Percentiles rank a stretch among this genome's conserved stretches.
These are phyloP conservation scores for Pittosporum tobira DNA, from an alignment of 129 eudicot genomes.

Conservation along the genomic window DNA sequence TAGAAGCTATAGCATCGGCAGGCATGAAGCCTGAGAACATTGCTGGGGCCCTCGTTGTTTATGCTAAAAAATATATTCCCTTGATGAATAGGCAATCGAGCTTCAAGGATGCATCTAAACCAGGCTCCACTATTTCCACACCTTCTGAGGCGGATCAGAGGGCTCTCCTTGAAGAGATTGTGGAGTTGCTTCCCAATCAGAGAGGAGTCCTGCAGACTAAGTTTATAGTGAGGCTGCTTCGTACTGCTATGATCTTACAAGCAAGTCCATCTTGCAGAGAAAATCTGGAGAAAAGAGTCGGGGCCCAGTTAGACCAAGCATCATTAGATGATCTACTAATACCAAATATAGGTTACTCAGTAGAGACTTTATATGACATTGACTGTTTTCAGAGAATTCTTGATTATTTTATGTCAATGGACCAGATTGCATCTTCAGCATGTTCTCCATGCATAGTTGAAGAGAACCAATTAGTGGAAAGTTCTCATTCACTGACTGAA, in stretches of 20 bases:
- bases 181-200: conserved; percentile 49
- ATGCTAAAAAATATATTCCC: conserved; percentile 52
- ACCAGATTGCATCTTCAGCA: conserved; percentile 27
- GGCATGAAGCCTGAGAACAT: conserved; percentile 61
- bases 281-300: conserved; percentile 59
- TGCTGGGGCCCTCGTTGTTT: conserved; percentile 57
- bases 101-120: conserved; percentile 29
- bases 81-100: conserved; percentile 46
- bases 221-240: conserved; percentile 47
- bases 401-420: conserved; percentile 54
- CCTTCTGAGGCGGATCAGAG: conserved; percentile 66
- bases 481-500: conserved; percentile 35
- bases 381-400: conserved; percentile 85
- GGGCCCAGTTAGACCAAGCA: conserved; percentile 64
- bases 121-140: conserved; percentile 26
- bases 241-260: conserved; percentile 56
- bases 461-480: conserved; percentile 39
- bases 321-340: conserved; percentile 51
- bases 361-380: conserved; percentile 62
- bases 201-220: conserved; percentile 57
- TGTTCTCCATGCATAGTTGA: conserved; percentile 49
- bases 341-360: conserved; percentile 57
- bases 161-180: conserved; percentile 63
- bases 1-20: conserved; percentile 45
- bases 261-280: conserved; percentile 55